Evolutionary conservation across 163 green algal species (phyloP).

Genomic region (Volvox carteri): DNA sequence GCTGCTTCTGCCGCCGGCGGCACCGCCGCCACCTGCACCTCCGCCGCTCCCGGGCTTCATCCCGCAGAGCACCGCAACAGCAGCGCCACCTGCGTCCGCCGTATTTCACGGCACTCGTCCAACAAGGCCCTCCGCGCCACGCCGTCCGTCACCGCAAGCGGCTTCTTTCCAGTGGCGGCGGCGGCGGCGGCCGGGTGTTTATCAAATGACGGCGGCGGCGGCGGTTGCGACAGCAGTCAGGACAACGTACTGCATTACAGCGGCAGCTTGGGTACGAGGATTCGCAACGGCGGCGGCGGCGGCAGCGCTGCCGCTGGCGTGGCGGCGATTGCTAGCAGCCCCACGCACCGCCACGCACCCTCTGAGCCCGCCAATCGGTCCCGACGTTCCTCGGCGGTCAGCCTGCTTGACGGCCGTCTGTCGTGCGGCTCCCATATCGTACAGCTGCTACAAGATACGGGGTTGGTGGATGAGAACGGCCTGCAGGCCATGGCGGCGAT

Average conservation of each 20-base stretch:
- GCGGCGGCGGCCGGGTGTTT: neutral
- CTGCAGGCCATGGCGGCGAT: neutral
- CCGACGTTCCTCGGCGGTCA: neutral
- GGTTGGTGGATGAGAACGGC: neutral
- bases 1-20: neutral
- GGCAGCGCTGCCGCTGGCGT: neutral
- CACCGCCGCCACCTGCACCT: neutral
- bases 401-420: neutral
- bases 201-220: neutral
- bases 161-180: neutral
- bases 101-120: neutral
- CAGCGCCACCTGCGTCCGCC: neutral
- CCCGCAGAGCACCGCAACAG: neutral
- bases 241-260: neutral
- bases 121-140: neutral
- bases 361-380: neutral
- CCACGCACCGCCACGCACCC: neutral
- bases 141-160: neutral
- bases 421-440: constrained; percentile 25
- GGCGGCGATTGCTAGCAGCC: neutral
- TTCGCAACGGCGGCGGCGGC: neutral
- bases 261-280: neutral
- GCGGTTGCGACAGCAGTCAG: neutral
- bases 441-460: neutral
- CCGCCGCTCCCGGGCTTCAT: neutral